phyloP scores from a whole-genome alignment of 2,329 filamentous ascomycete genomes.

The Microdochium bolleyi region DNA sequence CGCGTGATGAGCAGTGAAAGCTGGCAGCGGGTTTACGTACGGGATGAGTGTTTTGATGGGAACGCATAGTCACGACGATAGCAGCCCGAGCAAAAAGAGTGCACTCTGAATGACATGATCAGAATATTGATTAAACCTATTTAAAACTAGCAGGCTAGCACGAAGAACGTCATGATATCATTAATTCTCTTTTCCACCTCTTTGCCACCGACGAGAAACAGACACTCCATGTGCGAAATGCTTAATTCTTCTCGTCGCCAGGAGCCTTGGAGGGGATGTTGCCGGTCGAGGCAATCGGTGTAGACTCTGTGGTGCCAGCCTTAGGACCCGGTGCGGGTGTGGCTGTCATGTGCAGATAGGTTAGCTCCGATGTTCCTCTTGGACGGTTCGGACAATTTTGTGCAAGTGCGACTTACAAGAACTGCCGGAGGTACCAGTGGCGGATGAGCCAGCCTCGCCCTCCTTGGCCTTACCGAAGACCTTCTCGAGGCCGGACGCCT shows the following conservation, averaged over 20 bases:
- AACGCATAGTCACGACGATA: no score
- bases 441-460: slow-evolving; percentile 14
- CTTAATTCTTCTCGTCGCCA: slow-evolving; percentile 12
- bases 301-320: slow-evolving; percentile 15
- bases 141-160: not conserved
- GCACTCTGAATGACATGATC: no score
- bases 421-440: slow-evolving; percentile 9
- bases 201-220: not conserved
- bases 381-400: no score
- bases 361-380: no score
- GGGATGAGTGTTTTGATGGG: no score
- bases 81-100: no score
- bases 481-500: slow-evolving; percentile 48
- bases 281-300: slow-evolving; percentile 13
- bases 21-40: no score
- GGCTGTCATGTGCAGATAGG: not conserved
- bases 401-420: slow-evolving; percentile 13
- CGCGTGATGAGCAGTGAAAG: no score
- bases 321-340: slow-evolving; percentile 14
- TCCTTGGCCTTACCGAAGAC: slow-evolving; percentile 48
- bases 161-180: not conserved
- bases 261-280: slow-evolving; percentile 15
- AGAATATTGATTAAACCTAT: not conserved
- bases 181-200: not conserved
- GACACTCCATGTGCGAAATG: not conserved